Evolutionary conservation across 805 yeast species (phyloP), one percentile per base, ranked within the genome.

Genomic region (Ogataea populi-albae): DNA sequence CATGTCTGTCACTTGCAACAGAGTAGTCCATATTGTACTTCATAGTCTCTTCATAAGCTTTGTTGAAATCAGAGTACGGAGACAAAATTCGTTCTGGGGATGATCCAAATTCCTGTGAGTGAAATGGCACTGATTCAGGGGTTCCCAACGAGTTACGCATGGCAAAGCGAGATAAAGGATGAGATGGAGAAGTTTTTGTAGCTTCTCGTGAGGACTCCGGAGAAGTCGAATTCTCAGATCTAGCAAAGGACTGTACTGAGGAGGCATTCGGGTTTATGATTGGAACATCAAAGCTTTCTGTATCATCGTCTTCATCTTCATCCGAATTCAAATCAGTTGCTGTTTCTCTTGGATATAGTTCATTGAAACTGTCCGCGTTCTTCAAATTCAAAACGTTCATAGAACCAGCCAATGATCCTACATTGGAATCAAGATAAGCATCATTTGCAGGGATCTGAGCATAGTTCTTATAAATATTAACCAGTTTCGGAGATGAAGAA

Each of bases 1-100:
- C n/a, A 15, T 24, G 17, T n/a, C 6, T 15, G 8, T 24, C 21
- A 10, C 18, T 12, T 12, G 22, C 19, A 10, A 14, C 30, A 17
- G 44, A 28, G 14, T 34, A 34, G 10, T 17, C 31, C n/a, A 32
- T 24, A 34, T 38, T 40, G 11, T 38, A 41, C 27, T 54, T 47
- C 45, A 60, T 49, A 2, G 64, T 48, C 18, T 46, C 48, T 15
- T 49, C 52, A 37, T 51, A 57, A 23, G 59, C 52, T 9, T 47
- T 46, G 34, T 61, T 55, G 49, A 61, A 62, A 18, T 54, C 64
- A 3, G 65, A 50, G 40, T 59, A 61, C 26, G 68, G 67, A 1
- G 68, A 63, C 17, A 61, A 31, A 6, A 47, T 49, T 27, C 65
- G 38, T 14, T 46, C 45, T 8, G 32, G 27, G 2, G 44, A 28